Percentiles rank a stretch among this genome's conserved stretches.
phyloP scores from a whole-genome alignment of 2,329 filamentous ascomycete genomes.

The Talaromyces pinophilus region DNA sequence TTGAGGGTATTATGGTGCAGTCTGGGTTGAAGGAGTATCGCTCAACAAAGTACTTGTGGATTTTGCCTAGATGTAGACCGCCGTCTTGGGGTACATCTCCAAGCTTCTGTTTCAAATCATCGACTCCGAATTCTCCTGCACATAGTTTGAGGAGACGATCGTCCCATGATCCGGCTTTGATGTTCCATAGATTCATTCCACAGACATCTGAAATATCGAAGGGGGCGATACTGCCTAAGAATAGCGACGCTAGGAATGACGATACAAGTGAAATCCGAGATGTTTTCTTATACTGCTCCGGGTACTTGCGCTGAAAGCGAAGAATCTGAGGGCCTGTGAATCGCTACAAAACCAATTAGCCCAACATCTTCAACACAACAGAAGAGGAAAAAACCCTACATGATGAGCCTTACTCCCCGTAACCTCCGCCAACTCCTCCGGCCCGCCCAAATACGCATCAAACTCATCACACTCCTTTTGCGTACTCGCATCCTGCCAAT shows the following conservation, averaged over 20 bases:
- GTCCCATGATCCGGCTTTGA: slow-evolving; percentile 71
- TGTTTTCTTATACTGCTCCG: slow-evolving; percentile 77
- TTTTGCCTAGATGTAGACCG: slow-evolving; percentile 71
- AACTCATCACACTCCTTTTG: slow-evolving; percentile 89
- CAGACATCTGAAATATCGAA: slow-evolving; percentile 94
- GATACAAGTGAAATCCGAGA: slow-evolving; percentile 89
- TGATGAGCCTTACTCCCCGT: slow-evolving; percentile 96
- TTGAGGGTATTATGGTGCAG: slow-evolving; percentile 81
- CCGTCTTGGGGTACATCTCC: slow-evolving; percentile 79
- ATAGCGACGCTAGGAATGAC: slow-evolving; percentile 88
- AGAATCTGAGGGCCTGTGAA: slow-evolving; percentile 98
- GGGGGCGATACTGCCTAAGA: slow-evolving; percentile 81
- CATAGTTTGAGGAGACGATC: slow-evolving; percentile 73
- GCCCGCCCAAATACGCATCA: slow-evolving; percentile 68
- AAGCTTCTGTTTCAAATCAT: slow-evolving; percentile 72
- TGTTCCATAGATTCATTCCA: slow-evolving; percentile 97
- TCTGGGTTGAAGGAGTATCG: slow-evolving; percentile 75
- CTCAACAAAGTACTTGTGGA: slow-evolving; percentile 75
- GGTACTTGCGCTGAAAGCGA: slow-evolving; percentile 76
- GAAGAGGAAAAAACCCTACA: slow-evolving; percentile 57
- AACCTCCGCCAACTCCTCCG: slow-evolving; percentile 69
- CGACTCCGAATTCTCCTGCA: slow-evolving; percentile 64
- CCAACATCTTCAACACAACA: no score
- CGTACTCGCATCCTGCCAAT: slow-evolving; percentile 98
- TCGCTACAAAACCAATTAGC: slow-evolving; percentile 56